Base-by-base conservation (phyloP, 805 yeast genomes). In the Candida oleophila region DNA sequence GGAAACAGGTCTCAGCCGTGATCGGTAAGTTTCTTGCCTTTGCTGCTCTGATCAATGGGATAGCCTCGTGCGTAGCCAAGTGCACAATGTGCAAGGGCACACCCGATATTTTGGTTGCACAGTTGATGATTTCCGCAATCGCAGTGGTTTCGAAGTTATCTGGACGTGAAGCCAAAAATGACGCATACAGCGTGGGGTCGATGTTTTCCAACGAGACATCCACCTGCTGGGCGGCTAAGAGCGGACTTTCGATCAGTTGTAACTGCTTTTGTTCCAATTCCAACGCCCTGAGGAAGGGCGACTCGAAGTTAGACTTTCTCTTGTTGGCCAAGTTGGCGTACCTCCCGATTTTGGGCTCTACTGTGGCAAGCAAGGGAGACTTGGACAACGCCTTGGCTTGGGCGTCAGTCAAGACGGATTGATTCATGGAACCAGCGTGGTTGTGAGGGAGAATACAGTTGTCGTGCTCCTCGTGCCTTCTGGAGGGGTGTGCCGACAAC, bases 1-100 rank as follows among this genome's bases (percentile, higher is more conserved):
- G 98, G 79, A 90, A 91, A 64, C 98, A 91, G 0, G 98, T 92
- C 64, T 91, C 98, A 1, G 90, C 96, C 0, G 94, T 72, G 43
- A 91, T 73, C 28, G 87, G 88, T 41, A 86, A 65, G 0, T 76
- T 75, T 38, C 65, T 59, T 3, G 69, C 65, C 50, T 83, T 82
- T 2, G 97, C 97, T 16, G 80, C 73, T 36, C 74, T 65, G 15
- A 91, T 68, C 48, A 87, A 59, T 5, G 96, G 95, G 8, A 92
- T 64, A 0, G 96, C 96, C 55, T 87, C 83, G 51, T 86, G 81
- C 0, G 96, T 82, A 1, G 97, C 95, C 53, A 91, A 71, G 65
- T 91, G 98, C 15, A 91, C 98, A 48, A 91, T 86, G 65, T 91
- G 98, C 39, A 90, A 70, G 9, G 87, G 87, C 1, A 82, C 83